Base-by-base conservation (phyloP, 495 filamentous ascomycete genomes). In the Penicillium mononematosum region DNA sequence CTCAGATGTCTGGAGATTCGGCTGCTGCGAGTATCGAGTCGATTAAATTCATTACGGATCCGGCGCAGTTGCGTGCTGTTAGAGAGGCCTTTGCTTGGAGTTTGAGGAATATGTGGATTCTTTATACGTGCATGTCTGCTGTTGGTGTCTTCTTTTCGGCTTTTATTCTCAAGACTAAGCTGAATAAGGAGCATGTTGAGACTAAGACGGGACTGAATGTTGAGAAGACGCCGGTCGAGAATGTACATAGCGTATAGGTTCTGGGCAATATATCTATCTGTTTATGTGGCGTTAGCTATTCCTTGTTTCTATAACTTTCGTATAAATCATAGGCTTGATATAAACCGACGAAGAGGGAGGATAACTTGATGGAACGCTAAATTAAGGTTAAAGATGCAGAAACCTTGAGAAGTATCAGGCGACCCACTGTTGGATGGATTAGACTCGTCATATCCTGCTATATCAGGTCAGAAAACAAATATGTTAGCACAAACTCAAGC, bases 141-240 rank as follows among this genome's bases (percentile, higher is more conserved):
- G 45, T 76, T 53, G 79, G 78, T 2, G 48, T 88, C 9, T 52
- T 85, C 5, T 77, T 75, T 8, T 81, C 80, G 49, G 52, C 63
- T 0, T 87, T 88, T 58, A 78, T 89, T 52, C 68, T 74, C 44
- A 78, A 79, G 55, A 58, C 66, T 24, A 64, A 70, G 22, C 62
- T 88, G 59, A 83, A 74, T 32, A 77, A 71, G 45, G 83, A 86
- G 63, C 86, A 88, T 68, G 73, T 74, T 5, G 85, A 89, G 67
- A 87, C 81, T 5, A 81, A 79, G 63, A 76, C 75, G 0, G 77
- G 78, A 14, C 44, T 78, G 36, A 71, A 64, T 20, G 24, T 45
- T 34, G 64, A 69, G 54, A 69, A 69, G 45, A 50, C 44, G 43
- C 48, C 54, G 39, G 45, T 60, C 29, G 32, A 57, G 46, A 32